phyloP scores from a whole-genome alignment of 176 grass and related monocot species.

The Oryza meyeriana region DNA sequence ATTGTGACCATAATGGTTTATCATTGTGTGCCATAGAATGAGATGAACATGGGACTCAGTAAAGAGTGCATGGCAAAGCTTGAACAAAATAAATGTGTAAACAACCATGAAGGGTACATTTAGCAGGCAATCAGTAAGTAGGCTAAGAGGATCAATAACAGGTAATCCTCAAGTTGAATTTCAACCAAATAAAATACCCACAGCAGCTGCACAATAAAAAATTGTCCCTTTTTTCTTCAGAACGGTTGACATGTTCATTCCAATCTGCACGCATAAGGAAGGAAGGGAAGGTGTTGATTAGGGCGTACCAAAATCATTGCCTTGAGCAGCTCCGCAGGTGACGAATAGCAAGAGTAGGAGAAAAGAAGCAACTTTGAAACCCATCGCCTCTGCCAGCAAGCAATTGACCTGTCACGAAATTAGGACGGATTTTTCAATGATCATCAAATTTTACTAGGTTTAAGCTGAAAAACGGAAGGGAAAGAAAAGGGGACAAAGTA shows the following conservation, averaged over 20 bases:
- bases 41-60: neutral
- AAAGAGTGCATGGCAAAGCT: neutral
- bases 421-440: neutral
- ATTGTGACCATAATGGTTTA: neutral
- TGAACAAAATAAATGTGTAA: neutral
- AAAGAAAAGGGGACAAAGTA: too few relatives aligned
- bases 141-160: neutral
- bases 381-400: neutral
- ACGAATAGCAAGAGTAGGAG: conserved; percentile 27
- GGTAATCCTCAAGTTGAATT: neutral
- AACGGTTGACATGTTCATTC: neutral
- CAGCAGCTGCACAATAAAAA: neutral
- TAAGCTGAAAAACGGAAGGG: neutral
- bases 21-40: neutral
- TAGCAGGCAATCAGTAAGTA: neutral
- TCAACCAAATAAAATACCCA: neutral
- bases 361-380: neutral
- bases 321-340: conserved; percentile 24
- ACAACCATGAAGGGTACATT: neutral
- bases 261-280: neutral
- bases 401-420: neutral
- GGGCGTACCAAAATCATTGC: conserved; percentile 4
- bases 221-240: neutral
- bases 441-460: neutral
- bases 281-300: neutral